Evolutionary conservation across 306 rosid species (phyloP), one percentile per base, ranked within the genome.

Genomic region (Cicer yamashitae): DNA sequence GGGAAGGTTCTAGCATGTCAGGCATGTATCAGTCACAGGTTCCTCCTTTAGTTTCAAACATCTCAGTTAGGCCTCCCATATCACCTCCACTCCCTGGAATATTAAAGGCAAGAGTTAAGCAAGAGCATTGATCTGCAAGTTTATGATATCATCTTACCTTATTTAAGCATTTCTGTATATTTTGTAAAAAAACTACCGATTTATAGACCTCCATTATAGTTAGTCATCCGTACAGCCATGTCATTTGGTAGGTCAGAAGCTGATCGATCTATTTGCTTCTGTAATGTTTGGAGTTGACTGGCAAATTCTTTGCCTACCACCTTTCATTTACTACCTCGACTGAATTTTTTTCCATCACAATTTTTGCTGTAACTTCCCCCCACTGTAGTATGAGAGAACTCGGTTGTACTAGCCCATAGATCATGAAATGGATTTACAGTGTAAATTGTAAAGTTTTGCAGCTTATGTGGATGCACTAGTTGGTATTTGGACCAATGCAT

Each of bases 31-130:
- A 87, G 71, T 50, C 87, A 6, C 92, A 79, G 60, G 70, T 78
- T 46, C 84, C 85, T 75, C 83, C 87, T 75, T 38, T 96, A 18
- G 75, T 74, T 71, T 25, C 89, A 75, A 80, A 81, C 70, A 72
- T 86, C 37, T 82, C 92, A 0, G 70, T 84, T 63, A 85, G 93
- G 88, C 84, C 84, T 79, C 96, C 98, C 46, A 79, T 90, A 73
- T 94, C 97, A 10, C 96, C 96, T 6, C 97, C 98, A 65, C 88
- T 91, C 46, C 98, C 98, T 0, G 98, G 98, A 77, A 94, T 94
- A 79, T 83, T 94, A 71, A 94, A 94, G 84, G 94, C 96, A 40
- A 94, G 98, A 2, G 88, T 89, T 66, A 94, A 94, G 87, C 94
- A 94, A 62, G 98, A 94, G 84, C 94, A 89, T 71, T 87, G 67